Evolutionary conservation across 257 asterid species (phyloP).

Genomic region (Thymus quinquecostatus): DNA sequence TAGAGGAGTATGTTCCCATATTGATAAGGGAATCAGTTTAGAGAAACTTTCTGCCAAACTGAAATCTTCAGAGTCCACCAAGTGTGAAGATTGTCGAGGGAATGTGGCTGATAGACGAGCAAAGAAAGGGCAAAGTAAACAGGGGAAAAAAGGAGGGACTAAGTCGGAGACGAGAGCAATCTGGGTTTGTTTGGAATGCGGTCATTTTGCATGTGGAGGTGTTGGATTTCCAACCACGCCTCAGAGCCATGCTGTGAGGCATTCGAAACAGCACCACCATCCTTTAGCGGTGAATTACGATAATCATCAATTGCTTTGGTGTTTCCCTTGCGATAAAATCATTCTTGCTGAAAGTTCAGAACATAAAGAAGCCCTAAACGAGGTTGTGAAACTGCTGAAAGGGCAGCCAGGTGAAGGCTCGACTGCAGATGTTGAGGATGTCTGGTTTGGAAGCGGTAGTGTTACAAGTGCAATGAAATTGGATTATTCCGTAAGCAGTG

Average conservation of each 20-base stretch:
- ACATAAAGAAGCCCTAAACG: conserved; percentile 50
- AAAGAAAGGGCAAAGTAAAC: conserved; percentile 66
- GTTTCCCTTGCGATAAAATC: conserved; percentile 65
- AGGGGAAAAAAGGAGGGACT: conserved; percentile 63
- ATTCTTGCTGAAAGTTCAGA: conserved; percentile 54
- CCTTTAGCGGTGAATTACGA: conserved; percentile 66
- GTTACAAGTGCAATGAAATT: conserved; percentile 48
- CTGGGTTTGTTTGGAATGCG: conserved; percentile 91
- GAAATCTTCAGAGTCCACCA: conserved; percentile 43
- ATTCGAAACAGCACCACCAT: conserved; percentile 69
- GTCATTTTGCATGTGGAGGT: conserved; percentile 86
- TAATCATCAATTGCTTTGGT: conserved; percentile 73
- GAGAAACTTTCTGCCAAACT: conserved; percentile 64
- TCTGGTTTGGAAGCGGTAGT: conserved; percentile 73
- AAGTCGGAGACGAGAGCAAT: conserved; percentile 58
- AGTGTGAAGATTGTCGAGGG: conserved; percentile 82
- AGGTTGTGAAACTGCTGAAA: conserved; percentile 66
- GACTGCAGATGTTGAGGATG: conserved; percentile 65
- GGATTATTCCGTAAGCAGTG: conserved; percentile 40
- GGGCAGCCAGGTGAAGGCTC: conserved; percentile 47
- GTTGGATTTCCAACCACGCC: conserved; percentile 77
- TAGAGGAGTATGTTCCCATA: conserved; percentile 61
- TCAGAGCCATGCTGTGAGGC: conserved; percentile 83
- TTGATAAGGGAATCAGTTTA: conserved; percentile 59
- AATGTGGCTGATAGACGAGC: conserved; percentile 52